Percentiles rank a stretch among this genome's conserved stretches.
Conservation (phyloP, 257 asterid species). For the Dorcoceras hygrometricum region DNA sequence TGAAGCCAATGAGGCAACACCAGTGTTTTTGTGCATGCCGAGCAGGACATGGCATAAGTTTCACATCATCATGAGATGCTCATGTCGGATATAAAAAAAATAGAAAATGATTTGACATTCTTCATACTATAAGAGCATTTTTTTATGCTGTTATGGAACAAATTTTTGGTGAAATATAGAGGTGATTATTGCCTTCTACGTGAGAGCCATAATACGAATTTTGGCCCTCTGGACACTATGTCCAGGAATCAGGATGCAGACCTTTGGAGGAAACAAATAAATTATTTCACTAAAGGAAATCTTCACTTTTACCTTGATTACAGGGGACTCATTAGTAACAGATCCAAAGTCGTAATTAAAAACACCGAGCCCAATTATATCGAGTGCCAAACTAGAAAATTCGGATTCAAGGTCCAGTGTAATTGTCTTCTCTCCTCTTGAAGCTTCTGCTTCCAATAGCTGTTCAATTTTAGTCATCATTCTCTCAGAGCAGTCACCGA, state of each 20-base stretch:
- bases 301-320: conserved; percentile 61
- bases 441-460: conserved; percentile 56
- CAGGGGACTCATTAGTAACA: conserved; percentile 91
- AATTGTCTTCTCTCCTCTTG: conserved; percentile 43
- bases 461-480: conserved; percentile 59
- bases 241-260: background rate
- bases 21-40: background rate
- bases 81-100: background rate
- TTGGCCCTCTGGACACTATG: background rate
- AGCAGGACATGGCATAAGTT: background rate
- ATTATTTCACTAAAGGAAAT: conserved; percentile 14
- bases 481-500: conserved; percentile 76
- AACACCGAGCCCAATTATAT: conserved; percentile 92
- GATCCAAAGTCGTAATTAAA: conserved; percentile 95
- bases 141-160: background rate
- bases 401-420: conserved; percentile 93
- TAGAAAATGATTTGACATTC: too few relatives aligned
- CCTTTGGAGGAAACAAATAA: background rate
- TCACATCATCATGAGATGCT: background rate
- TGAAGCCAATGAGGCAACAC: background rate
- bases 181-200: background rate
- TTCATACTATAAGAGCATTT: too few relatives aligned
- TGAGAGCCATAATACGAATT: background rate
- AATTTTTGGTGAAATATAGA: background rate
- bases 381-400: conserved; percentile 90